Conservation (phyloP, 176 grass and related monocot genomes). For the Eleusine indica region DNA sequence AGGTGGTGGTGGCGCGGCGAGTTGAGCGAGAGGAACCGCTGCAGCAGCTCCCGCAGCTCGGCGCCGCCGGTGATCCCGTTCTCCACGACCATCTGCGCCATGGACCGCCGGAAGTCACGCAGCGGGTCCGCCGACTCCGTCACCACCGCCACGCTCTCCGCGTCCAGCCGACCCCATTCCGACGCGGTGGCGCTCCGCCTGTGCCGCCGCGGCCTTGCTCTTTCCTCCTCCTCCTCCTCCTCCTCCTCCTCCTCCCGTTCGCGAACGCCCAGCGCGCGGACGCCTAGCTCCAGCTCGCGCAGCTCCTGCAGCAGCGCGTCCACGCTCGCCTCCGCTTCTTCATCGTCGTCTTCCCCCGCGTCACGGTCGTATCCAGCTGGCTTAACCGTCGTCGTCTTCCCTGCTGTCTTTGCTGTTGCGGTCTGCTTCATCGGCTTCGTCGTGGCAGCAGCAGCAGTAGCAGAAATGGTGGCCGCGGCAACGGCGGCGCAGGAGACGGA, state of each 20-base stretch:
- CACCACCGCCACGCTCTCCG: slow-evolving; percentile 83
- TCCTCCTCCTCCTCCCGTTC: not conserved
- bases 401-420: not conserved
- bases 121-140: slow-evolving; percentile 77
- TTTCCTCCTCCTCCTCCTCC: not conserved
- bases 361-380: not conserved
- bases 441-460: not conserved
- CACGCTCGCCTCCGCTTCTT: slow-evolving; percentile 34
- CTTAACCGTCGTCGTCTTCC: not conserved
- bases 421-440: not conserved
- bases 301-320: slow-evolving; percentile 59
- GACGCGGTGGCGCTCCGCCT: not conserved
- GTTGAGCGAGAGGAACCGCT: slow-evolving; percentile 87
- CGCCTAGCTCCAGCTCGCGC: slow-evolving; percentile 61
- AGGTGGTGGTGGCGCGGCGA: slow-evolving; percentile 68
- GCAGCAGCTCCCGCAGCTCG: slow-evolving; percentile 71
- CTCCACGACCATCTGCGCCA: slow-evolving; percentile 91
- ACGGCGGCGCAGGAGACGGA: slow-evolving; percentile 36
- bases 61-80: slow-evolving; percentile 70
- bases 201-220: not conserved
- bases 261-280: slow-evolving; percentile 36
- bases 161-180: slow-evolving; percentile 41
- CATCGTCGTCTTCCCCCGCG: not conserved
- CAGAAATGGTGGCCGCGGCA: slow-evolving; percentile 34
- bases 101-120: slow-evolving; percentile 86